Base-by-base conservation (phyloP, 257 asterid species). In the Rehmannia glutinosa region DNA sequence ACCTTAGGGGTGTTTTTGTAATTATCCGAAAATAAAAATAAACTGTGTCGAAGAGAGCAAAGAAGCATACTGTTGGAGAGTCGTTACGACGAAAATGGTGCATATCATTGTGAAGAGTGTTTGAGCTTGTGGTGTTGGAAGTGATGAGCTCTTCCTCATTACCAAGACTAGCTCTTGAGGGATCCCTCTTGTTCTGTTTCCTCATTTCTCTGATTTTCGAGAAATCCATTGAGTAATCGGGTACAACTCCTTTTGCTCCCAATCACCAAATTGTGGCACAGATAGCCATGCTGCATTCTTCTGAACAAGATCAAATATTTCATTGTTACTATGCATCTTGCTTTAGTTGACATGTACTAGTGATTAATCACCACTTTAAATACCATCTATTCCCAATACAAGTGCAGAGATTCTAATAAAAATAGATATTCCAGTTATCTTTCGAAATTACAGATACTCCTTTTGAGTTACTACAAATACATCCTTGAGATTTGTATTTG, bases 151-250 rank as follows among this genome's bases (percentile, higher is more conserved):
- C n/a, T n/a, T n/a, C 87, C 51, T 84, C 90, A 45, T 81, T 81
- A 32, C 90, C 90, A n/a, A 81, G 51, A 63, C 90, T 84, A 33
- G 85, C 87, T 43, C 84, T 69, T 0, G 87, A 78, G 4, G 78
- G 78, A 13, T 84, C 87, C 79, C 81, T 73, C 80, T 82, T 84
- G 79, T 81, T 79, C 51, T 84, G 85, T 41, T 81, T 84, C 68
- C 90, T 69, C 83, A 76, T 82, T 72, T 84, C 87, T 73, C 90
- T 66, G 51, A 84, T 84, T 53, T 82, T 82, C 0, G 87, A 55
- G 76, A 84, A 84, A 62, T 84, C 90, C 87, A 84, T 47, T 0
- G 90, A 84, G 81, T 84, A 81, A 13, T 84, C 84, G 0, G 90
- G 90, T 68, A 81, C 23, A 2, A 23, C 72, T 2, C 90, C 73